Base-by-base conservation (phyloP, 208 protist species). In the Herpetomonas samuelpessoai region DNA sequence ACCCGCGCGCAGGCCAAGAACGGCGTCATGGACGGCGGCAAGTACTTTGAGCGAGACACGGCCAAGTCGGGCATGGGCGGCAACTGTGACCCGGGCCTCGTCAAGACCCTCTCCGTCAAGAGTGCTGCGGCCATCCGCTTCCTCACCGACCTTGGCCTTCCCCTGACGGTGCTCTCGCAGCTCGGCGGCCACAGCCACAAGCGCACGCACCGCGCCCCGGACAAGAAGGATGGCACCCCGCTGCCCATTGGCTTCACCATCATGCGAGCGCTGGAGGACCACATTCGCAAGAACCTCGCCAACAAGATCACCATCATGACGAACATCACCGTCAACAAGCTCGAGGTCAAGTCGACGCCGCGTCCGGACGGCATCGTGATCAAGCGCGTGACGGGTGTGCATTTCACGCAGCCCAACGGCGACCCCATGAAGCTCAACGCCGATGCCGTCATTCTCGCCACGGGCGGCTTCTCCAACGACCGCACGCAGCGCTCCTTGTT, bases 201-300 rank as follows among this genome's bases (percentile, higher is more conserved):
- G 60, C 85, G 95, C 44, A 95, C 86, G 62, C 93, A 97, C 74
- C 81, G 95, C 51, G 84, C 74, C 0, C 83, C 83, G 12, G 74
- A 91, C 55, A 73, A 71, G 30, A 47, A 54, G 3, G 89, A 93
- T 51, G 89, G 86, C 24, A 90, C 81, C 16, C 89, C 90, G 1
- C 76, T 86, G 16, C 89, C 89, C 10, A 79, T 97, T 62, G 95
- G 95, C 44, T 95, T 80, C 64, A 89, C 88, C 47, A 97, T 97
- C 63, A 96, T 96, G 71, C 74, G 67, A 39, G 87, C 79, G 18
- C 77, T 98, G 9, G 77, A 86, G 61, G 53, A 80, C 22, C 75
- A 96, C 68, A 83, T 97, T 39, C 73, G 80, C 60, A 83, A 65
- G 10, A 62, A 71, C 24, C 70, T 86, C 18, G 52, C 35, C 16